phyloP scores from a whole-genome alignment of 176 grass and related monocot genomes.

The Zoysia pacifica region DNA sequence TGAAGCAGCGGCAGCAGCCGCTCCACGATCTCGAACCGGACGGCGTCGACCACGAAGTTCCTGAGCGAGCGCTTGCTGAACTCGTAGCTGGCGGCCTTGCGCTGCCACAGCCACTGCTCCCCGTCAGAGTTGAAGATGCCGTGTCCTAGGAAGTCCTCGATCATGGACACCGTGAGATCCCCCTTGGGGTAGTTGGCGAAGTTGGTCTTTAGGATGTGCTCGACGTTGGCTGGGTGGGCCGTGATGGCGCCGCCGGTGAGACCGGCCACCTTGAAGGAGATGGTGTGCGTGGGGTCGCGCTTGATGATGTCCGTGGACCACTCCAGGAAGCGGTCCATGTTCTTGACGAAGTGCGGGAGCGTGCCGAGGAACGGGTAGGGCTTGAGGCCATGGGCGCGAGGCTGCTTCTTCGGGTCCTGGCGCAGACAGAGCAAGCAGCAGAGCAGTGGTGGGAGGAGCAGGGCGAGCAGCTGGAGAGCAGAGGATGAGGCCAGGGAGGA shows the following conservation, averaged over 20 bases:
- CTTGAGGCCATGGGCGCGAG: conserved; percentile 29
- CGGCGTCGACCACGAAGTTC: conserved; percentile 38
- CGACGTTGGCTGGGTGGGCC: conserved; percentile 56
- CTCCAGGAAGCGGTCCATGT: conserved; percentile 57
- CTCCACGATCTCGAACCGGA: conserved; percentile 42
- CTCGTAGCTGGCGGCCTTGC: conserved; percentile 64
- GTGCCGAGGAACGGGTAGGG: conserved; percentile 52
- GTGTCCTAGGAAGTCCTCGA: conserved; percentile 66
- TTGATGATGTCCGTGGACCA: conserved; percentile 50
- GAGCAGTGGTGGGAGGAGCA: conserved; percentile 37
- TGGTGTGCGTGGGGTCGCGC: conserved; percentile 57
- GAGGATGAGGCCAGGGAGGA: conserved; percentile 18
- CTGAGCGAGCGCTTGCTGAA: conserved; percentile 59
- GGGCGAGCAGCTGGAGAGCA: conserved; percentile 30
- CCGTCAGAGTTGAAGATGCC: conserved; percentile 83
- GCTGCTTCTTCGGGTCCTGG: conserved; percentile 25
- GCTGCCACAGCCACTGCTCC: conserved; percentile 65
- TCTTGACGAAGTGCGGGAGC: conserved; percentile 53
- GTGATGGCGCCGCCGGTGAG: conserved; percentile 51
- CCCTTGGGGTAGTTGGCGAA: conserved; percentile 69
- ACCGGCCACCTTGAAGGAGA: conserved; percentile 44
- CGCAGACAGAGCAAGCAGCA: conserved; percentile 31
- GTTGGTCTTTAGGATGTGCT: conserved; percentile 60
- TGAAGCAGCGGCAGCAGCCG: conserved; percentile 56
- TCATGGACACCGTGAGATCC: conserved; percentile 24